Evolutionary conservation across 1,139 yeast species (phyloP), one percentile per base, ranked within the genome.

Genomic region (Kodamaea derodonti): DNA sequence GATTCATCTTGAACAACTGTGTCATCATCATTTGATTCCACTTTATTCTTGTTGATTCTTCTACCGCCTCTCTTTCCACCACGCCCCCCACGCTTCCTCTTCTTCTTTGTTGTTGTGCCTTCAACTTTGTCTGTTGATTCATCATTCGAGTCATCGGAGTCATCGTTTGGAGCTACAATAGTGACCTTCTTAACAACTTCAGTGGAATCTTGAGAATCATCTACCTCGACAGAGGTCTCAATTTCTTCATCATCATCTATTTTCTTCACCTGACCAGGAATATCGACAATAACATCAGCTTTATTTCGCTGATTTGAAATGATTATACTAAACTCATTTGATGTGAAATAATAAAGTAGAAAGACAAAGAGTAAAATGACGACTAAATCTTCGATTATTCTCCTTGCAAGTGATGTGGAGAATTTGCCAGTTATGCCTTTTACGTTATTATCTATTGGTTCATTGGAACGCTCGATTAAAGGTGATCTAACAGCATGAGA

Each of bases 21-120:
- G 3, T 18, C 27, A 6, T 34, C 42, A 5, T 33, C 41, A 10
- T 33, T 34, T 2, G 28, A 30, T 9, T 14, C 47, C 2, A 45
- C 48, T 22, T 44, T 37, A 40, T 53, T 47, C 53, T 72, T 75
- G 45, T 72, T 75, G 37, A 69, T 68, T 46, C 75, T 77, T 45
- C 77, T 60, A 2, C 66, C 69, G 10, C 69, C 65, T 33, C 75
- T 46, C 39, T 60, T 79, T 0, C 95, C 95, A 6, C 96, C 97
- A 40, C 97, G 69, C 11, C 83, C 70, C 4, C 97, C 97, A 49
- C 97, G 73, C 53, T 85, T 88, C 16, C 97, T 69, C 51, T 75
- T 44, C 29, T 60, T 64, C 40, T 63, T 61, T 1, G 53, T 45
- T 0, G 37, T 30, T 2, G 33, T 9, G 3, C 27, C 37, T 23